Base-by-base conservation (phyloP, 2,329 filamentous ascomycete species). In the Xylariomycetidae sp. region DNA sequence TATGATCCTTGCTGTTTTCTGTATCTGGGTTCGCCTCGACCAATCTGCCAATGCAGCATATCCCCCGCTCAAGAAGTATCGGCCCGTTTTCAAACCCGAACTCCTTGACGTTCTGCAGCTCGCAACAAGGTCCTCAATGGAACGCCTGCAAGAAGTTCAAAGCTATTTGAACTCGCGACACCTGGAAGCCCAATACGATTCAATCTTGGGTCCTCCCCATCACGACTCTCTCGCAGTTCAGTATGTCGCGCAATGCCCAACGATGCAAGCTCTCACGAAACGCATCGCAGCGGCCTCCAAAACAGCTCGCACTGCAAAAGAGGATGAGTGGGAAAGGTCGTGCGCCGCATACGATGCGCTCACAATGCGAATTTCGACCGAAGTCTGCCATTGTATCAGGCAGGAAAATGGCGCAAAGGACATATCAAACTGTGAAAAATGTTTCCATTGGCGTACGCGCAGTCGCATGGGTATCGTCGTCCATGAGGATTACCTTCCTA, bases 11-110 rank as follows among this genome's bases (percentile, higher is more conserved):
- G 64, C 58, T 6, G 26, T 76, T 0, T 66, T 82, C 47, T 68
- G 75, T 31, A 42, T 79, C 0, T 85, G 78, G 79, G 49, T 70
- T 3, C 45, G 50, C 2, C 64, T 82, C 50, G 80, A 85, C 40
- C 45, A 57, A 9, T 52, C 48, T n/a, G 67, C 70, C 1, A 53
- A 61, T 0, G 9, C 27, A 0, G 39, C 41, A 1, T 74, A 61
- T 29, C 67, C 68, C 0, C 49, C 81, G 0, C 53, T 85, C 0
- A 19, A 30, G 0, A 54, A 72, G 0, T 79, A 70, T 32, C 59
- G 70, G 10, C 72, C 77, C 0, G 57, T 61, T 0, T 71, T 85
- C 29, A 41, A 52, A 0, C 54, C 68, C 0, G 58, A 67, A 3
- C 47, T 71, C 0, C 54, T 85, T 1, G 66, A 82, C 44, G 58